phyloP scores from a whole-genome alignment of 352 stramenopile species.

The Aphanomyces astaci region DNA sequence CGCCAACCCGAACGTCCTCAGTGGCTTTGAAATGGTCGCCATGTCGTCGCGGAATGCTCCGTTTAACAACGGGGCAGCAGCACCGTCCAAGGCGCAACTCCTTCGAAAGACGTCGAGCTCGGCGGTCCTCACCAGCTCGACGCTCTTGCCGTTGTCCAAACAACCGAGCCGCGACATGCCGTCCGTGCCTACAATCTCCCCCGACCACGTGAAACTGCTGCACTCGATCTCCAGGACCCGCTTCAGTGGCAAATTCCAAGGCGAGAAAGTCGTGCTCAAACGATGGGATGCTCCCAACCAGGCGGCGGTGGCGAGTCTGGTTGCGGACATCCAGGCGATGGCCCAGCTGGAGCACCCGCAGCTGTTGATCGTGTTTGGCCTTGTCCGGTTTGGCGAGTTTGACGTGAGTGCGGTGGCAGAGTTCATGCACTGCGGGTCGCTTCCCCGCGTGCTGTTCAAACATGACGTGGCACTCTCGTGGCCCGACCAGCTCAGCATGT shows the following conservation, averaged over 20 bases:
- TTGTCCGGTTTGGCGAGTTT: slow-evolving; percentile 58
- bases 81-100: slow-evolving; percentile 4
- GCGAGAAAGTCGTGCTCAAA: slow-evolving; percentile 7
- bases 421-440: slow-evolving; percentile 63
- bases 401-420: slow-evolving; percentile 67
- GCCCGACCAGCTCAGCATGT: slow-evolving; percentile 52
- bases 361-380: slow-evolving; percentile 50
- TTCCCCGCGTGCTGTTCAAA: slow-evolving; percentile 51
- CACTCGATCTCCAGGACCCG: background rate
- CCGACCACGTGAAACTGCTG: background rate
- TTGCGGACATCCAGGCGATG: slow-evolving; percentile 25
- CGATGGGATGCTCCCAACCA: background rate
- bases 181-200: background rate
- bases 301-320: background rate
- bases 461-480: slow-evolving; percentile 44
- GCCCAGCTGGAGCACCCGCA: slow-evolving; percentile 51
- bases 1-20: background rate
- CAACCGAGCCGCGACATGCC: background rate
- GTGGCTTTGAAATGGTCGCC: background rate
- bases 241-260: slow-evolving; percentile 2
- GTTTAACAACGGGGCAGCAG: background rate
- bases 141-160: background rate
- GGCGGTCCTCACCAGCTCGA: background rate
- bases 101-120: slow-evolving; percentile 4
- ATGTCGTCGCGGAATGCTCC: background rate